Evolutionary conservation across 768 basidiomycete genomes (phyloP), one percentile per base, ranked within the genome.

Genomic region (Albatrellus ellisii): DNA sequence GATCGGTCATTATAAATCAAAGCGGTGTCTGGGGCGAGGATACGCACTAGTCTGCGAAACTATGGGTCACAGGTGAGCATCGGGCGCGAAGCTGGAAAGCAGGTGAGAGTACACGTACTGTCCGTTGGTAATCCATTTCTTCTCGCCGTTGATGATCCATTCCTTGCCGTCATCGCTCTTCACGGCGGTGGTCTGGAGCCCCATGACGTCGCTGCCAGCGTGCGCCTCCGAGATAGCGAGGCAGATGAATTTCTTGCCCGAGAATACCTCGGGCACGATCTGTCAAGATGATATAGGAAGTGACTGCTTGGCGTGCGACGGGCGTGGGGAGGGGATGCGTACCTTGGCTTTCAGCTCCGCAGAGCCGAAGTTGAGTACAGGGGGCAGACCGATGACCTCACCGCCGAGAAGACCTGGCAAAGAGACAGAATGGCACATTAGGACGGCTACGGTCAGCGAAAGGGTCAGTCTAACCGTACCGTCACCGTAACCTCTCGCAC

Each of bases 161-260:
- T 77, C 67, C 55, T 81, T 83, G 22, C 85, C 87, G 54, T 91
- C 87, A 42, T 78, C 77, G 20, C 71, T 80, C 59, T 87, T 83
- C 15, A 71, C 74, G 12, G 88, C 90, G 5, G 74, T 78, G 4
- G 87, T 89, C 54, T 77, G 69, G 42, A 91, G 60, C 6, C 87
- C 84, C 61, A 75, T 72, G 4, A 95, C 88, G 58, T 92, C 89
- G 54, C 77, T 80, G 22, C 82, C 88, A 7, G 87, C 88, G 45
- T 80, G 81, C 9, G 89, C 87, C 60, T 94, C 90, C 12, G 82
- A 82, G 49, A 91, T 82, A 18, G 89, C 90, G 28, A 94, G 62
- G 48, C 76, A 84, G 48, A 92, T 90, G 55, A 81, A 80, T 64
- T 86, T 88, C 62, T 79, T 83, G 28, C 80, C 83, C 26, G 65